Evolutionary conservation across 2,329 filamentous ascomycete genomes (phyloP).

Genomic region (Penicillium capsulatum): DNA sequence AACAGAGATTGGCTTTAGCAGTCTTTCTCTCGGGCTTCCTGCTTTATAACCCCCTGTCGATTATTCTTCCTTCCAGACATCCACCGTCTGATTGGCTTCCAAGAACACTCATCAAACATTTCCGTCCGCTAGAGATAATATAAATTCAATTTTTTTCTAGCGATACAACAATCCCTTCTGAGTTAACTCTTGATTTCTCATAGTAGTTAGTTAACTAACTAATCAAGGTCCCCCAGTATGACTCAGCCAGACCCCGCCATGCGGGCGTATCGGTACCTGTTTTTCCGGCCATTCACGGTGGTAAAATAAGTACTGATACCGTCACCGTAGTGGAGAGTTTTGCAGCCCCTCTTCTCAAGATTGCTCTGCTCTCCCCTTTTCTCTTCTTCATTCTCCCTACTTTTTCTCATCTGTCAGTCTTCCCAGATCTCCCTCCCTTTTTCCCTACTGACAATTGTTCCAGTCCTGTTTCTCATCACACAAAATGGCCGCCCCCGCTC

Average conservation of each 20-base stretch:
- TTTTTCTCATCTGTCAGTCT: slow-evolving; percentile 7
- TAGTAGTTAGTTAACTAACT: no score
- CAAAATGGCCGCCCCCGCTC: slow-evolving; percentile 70
- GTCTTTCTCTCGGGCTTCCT: no score
- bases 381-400: slow-evolving; percentile 14
- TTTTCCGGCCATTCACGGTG: not conserved
- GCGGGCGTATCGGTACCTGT: slow-evolving; percentile 13
- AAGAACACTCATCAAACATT: no score
- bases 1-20: no score
- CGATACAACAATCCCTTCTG: no score
- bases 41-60: no score
- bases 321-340: slow-evolving; percentile 12
- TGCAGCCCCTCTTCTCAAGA: slow-evolving; percentile 12
- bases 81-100: no score
- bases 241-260: slow-evolving; percentile 10
- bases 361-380: slow-evolving; percentile 14
- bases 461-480: slow-evolving; percentile 21
- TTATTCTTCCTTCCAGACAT: no score
- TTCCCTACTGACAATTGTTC: slow-evolving; percentile 7
- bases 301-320: slow-evolving; percentile 7
- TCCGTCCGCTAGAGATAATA: no score
- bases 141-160: no score
- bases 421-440: slow-evolving; percentile 8
- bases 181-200: no score
- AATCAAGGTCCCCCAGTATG: no score